These are phyloP conservation scores for Royoungia palumana DNA, from an alignment of 768 basidiomycete genomes.

Conservation along the genomic window DNA sequence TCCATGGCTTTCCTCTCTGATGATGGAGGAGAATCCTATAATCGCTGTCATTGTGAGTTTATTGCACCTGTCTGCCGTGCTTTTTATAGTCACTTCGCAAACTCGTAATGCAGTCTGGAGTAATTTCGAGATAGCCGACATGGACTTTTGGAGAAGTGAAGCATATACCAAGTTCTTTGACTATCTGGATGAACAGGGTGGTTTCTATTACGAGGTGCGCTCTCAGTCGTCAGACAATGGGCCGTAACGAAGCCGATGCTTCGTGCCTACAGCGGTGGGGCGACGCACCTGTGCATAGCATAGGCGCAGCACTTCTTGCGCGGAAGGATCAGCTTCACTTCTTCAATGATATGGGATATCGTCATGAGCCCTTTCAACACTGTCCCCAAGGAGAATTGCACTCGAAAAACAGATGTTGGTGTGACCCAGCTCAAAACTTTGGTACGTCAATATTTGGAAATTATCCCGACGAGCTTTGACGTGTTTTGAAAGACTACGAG, in stretches of 20 bases:
- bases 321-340: slow-evolving; percentile 75
- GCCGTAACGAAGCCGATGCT: not conserved
- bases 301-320: slow-evolving; percentile 75
- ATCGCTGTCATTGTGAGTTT: slow-evolving; percentile 72
- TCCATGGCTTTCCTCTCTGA: slow-evolving; percentile 74
- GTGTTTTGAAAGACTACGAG: slow-evolving; percentile 54
- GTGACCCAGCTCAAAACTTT: slow-evolving; percentile 68
- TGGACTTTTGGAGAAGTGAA: slow-evolving; percentile 85
- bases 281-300: slow-evolving; percentile 84
- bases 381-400: slow-evolving; percentile 61
- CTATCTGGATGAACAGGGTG: slow-evolving; percentile 74
- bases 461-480: not conserved
- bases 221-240: not conserved
- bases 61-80: not conserved
- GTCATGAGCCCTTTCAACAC: slow-evolving; percentile 76
- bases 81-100: not conserved
- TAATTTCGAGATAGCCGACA: slow-evolving; percentile 82
- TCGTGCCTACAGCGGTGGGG: slow-evolving; percentile 60
- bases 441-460: slow-evolving; percentile 39
- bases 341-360: slow-evolving; percentile 83
- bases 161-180: slow-evolving; percentile 85
- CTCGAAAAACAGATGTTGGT: slow-evolving; percentile 62
- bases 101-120: slow-evolving; percentile 52
- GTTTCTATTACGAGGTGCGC: slow-evolving; percentile 87
- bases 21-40: slow-evolving; percentile 63